A percentile compares a stretch with the other conserved stretches of the same genome.
Conservation (phyloP, 164 flowering plant species). For the Stephania cephalantha region DNA sequence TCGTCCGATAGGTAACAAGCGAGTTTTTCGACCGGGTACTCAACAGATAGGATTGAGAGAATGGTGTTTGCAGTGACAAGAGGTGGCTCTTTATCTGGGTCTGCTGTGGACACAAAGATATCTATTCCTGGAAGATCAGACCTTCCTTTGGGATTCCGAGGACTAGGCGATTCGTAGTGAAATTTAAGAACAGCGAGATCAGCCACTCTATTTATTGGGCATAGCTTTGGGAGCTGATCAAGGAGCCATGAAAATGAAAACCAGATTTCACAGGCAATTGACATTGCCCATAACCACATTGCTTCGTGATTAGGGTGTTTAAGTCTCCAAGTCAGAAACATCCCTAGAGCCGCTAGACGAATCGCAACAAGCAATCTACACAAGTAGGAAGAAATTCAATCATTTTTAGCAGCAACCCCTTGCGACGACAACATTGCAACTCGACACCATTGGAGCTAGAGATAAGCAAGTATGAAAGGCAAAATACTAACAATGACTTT, state of each 20-base stretch:
- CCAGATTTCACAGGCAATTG: constrained; percentile 74
- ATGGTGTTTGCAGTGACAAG: constrained; percentile 92
- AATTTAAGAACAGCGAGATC: constrained; percentile 70
- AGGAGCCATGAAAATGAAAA: constrained; percentile 88
- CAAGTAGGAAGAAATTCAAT: background rate
- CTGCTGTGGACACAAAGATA: constrained; percentile 86
- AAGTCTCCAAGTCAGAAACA: constrained; percentile 76
- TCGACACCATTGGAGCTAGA: background rate
- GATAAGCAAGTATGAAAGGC: no score
- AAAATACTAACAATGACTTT: no score
- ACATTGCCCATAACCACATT: constrained; percentile 90
- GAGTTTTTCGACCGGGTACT: constrained; percentile 83
- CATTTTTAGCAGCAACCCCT: background rate
- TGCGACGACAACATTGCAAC: background rate
- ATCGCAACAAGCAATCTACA: constrained; percentile 60
- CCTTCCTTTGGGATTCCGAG: constrained; percentile 66
- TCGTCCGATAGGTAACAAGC: constrained; percentile 88
- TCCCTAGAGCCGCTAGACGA: constrained; percentile 62
- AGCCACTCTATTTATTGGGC: constrained; percentile 70
- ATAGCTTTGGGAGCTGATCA: constrained; percentile 91
- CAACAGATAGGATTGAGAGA: constrained; percentile 80
- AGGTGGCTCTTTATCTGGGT: constrained; percentile 90
- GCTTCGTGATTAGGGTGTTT: constrained; percentile 78
- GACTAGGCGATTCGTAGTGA: constrained; percentile 64
- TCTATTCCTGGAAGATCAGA: constrained; percentile 92